Evolutionary conservation across 441 rosid genomes (phyloP).

Genomic region (Aleurites moluccanus): DNA sequence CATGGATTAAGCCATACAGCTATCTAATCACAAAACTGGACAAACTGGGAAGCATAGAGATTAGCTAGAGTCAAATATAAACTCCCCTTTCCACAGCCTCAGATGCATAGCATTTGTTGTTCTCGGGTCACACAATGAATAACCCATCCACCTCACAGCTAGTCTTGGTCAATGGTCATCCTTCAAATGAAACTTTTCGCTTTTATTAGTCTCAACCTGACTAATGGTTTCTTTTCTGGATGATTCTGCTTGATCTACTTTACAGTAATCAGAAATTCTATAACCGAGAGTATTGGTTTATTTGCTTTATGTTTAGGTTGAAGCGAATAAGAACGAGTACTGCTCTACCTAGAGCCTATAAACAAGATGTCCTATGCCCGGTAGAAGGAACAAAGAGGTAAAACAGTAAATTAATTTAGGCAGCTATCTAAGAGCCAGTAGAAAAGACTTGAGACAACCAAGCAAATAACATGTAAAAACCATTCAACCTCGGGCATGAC

Average conservation of each 20-base stretch:
- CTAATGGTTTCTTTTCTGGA: not conserved
- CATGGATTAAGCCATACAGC: too few relatives aligned
- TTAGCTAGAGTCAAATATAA: not conserved
- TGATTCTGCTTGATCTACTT: not conserved
- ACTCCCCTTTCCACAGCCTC: not conserved
- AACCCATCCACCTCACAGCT: not conserved
- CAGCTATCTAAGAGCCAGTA: not conserved
- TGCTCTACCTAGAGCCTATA: not conserved
- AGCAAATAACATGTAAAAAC: not conserved
- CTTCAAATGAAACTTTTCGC: not conserved
- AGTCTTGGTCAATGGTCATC: too few relatives aligned
- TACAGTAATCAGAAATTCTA: not conserved
- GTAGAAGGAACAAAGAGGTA: not conserved
- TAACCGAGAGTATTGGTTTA: not conserved
- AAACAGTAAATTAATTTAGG: not conserved
- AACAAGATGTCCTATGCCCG: not conserved
- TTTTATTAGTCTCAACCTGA: not conserved
- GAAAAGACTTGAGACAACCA: not conserved
- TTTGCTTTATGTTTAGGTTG: not conserved
- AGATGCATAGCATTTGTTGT: not conserved
- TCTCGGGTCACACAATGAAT: not conserved
- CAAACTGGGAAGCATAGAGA: not conserved
- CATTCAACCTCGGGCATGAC: not conserved
- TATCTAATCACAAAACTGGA: too few relatives aligned
- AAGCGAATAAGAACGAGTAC: not conserved